Conservation (phyloP, 2,329 filamentous ascomycete genomes). For the Teratosphaeriaceae sp. region DNA sequence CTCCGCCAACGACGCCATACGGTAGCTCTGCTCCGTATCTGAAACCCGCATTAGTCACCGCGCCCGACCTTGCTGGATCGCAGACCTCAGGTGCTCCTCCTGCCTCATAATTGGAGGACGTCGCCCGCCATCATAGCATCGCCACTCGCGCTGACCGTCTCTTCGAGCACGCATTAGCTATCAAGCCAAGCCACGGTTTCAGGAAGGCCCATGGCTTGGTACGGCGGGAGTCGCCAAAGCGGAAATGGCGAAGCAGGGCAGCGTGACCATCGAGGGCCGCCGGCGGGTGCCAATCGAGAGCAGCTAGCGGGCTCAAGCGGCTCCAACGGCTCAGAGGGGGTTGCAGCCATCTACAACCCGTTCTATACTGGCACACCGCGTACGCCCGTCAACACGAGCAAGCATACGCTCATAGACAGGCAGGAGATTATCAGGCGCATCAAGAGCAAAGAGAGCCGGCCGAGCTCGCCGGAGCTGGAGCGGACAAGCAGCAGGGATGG, state of each 20-base stretch:
- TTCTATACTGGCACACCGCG: constrained; percentile 29
- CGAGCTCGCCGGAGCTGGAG: constrained; percentile 19
- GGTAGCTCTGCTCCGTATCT: not conserved
- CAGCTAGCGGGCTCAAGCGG: constrained; percentile 5
- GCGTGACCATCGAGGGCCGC: not conserved
- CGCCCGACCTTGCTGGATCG: not conserved
- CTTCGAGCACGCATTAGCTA: no score
- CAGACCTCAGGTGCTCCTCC: no score
- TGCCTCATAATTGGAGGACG: no score
- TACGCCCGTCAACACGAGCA: constrained; percentile 24
- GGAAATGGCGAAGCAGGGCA: no score
- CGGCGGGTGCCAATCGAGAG: not conserved
- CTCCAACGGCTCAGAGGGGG: constrained; percentile 12
- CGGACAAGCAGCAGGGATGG: constrained; percentile 9
- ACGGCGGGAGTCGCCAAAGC: no score
- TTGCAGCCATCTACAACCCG: constrained; percentile 27
- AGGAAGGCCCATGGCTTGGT: no score
- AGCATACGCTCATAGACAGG: constrained; percentile 46
- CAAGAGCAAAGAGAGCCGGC: constrained; percentile 47
- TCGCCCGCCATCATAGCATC: no score
- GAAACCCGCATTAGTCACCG: constrained; percentile 1
- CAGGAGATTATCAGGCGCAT: constrained; percentile 76
- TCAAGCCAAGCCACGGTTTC: no score
- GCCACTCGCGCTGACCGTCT: no score
- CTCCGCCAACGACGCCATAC: not conserved